Percentiles rank a stretch among this genome's conserved stretches.
Conservation (phyloP, 495 filamentous ascomycete species). For the Penicillium soppii region DNA sequence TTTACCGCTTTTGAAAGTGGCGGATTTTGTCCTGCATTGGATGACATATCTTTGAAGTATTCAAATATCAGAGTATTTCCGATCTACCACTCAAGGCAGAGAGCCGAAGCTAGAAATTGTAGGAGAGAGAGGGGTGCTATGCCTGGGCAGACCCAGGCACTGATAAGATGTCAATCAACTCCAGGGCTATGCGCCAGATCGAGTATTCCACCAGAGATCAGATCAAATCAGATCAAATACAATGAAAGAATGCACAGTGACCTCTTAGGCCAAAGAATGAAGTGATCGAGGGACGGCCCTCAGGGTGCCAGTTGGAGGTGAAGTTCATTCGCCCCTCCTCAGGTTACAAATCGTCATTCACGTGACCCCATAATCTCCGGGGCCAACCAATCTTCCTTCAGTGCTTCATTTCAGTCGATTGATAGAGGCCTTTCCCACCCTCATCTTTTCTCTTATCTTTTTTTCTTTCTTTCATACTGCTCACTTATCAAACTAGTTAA, state of each 20-base stretch:
- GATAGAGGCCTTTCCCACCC: slow-evolving; percentile 1
- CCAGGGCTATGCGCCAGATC: neutral
- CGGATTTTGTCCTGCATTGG: slow-evolving; percentile 42
- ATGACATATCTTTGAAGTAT: slow-evolving; percentile 43
- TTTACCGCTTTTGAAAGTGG: slow-evolving; percentile 48
- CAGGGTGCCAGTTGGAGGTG: slow-evolving; percentile 9
- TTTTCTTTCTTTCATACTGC: neutral
- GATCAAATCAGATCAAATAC: neutral
- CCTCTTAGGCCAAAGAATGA: slow-evolving; percentile 1
- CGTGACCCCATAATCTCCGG: slow-evolving; percentile 4
- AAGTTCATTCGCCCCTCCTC: slow-evolving; percentile 3
- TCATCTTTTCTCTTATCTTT: neutral
- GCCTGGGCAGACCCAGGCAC: neutral
- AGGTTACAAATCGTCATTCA: slow-evolving; percentile 8
- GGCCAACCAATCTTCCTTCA: too few relatives aligned
- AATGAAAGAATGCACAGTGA: neutral
- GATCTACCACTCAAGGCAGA: neutral
- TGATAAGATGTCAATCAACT: slow-evolving; percentile 15
- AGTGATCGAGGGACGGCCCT: slow-evolving; percentile 7
- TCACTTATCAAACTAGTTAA: neutral
- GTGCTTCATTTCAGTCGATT: slow-evolving; percentile 8
- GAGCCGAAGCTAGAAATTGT: neutral
- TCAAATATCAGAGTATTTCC: neutral
- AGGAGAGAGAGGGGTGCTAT: slow-evolving; percentile 2
- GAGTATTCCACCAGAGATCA: neutral